Conservation (phyloP, 2,329 filamentous ascomycete species). For the Stromatinia cepivora region DNA sequence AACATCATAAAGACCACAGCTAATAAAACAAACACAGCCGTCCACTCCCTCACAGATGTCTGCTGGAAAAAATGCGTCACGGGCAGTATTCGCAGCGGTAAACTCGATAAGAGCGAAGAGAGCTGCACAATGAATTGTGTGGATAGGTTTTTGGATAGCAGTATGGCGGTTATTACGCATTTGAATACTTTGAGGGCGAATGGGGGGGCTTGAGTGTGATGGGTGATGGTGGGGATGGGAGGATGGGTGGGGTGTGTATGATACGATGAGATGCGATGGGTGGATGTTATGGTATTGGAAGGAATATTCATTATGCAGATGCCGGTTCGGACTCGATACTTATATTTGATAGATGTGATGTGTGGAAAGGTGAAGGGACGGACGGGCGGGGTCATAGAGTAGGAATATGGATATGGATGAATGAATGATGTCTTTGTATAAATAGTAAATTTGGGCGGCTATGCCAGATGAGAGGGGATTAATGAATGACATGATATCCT, state of each 20-base stretch:
- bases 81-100: slow-evolving; percentile 66
- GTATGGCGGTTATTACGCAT: slow-evolving; percentile 80
- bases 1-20: neutral
- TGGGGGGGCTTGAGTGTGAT: neutral
- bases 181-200: slow-evolving; percentile 62
- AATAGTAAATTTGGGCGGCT: neutral
- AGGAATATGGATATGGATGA: neutral
- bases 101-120: slow-evolving; percentile 77
- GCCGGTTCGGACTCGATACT: neutral
- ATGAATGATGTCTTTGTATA: slow-evolving; percentile 4
- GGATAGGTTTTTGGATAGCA: slow-evolving; percentile 88
- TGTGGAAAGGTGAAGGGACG: too few species aligned
- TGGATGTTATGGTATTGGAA: neutral
- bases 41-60: slow-evolving; percentile 68
- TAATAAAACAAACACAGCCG: slow-evolving; percentile 54
- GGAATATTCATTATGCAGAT: neutral
- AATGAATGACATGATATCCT: neutral
- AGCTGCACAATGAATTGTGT: slow-evolving; percentile 89
- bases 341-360: neutral
- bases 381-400: neutral
- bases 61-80: slow-evolving; percentile 97
- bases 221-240: slow-evolving; percentile 8
- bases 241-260: neutral
- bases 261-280: neutral
- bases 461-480: too few species aligned